Evolutionary conservation across 2,329 filamentous ascomycete genomes (phyloP), one percentile per base, ranked within the genome.

Genomic region (Xylaria sp.): DNA sequence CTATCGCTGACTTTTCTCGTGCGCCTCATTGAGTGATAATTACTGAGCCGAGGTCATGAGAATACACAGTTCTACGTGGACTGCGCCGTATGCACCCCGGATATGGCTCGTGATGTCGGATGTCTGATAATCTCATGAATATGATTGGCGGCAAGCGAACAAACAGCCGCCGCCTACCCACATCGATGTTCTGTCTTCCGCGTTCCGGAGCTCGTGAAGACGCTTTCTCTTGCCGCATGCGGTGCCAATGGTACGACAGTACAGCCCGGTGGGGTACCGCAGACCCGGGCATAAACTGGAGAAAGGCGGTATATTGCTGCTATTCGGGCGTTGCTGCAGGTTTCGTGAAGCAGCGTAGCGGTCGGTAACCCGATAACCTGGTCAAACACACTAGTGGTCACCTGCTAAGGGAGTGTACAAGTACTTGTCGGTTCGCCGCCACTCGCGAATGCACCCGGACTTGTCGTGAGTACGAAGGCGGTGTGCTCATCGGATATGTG

Each of bases 261-360:
- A 57, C 34, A 60, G 65, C 34, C 25, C 13, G 30, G 55, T 41
- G 36, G 45, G 28, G 56, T 36, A 18, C 15, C 56, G 48, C 23
- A 39, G 52, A 50, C 2, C 32, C 52, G 52, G 45, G 25, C 39
- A 62, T 59, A 45, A 32, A 6, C 41, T 63, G 46, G 53, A 57
- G 45, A 65, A 45, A 45, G 46, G 62, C 50, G 50, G 62, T 68
- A 39, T 58, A 20, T 23, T 34, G 52, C 7, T 46, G 52, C 5
- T 28, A 41, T 59, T 60, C 56, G 43, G 55, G 59, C 45, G 25
- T 53, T 62, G 57, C 67, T 70, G 67, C 65, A 63, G 65, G 56
- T 9, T 2, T 70, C 65, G 65, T 70, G 34, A 65, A 60, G 58
- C 55, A 66, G n/a, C 34, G 28, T 1, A 41, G 65, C 32, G 46